Conservation (phyloP, 371 early-diverging fungal species). For the Mortierella sp. region DNA sequence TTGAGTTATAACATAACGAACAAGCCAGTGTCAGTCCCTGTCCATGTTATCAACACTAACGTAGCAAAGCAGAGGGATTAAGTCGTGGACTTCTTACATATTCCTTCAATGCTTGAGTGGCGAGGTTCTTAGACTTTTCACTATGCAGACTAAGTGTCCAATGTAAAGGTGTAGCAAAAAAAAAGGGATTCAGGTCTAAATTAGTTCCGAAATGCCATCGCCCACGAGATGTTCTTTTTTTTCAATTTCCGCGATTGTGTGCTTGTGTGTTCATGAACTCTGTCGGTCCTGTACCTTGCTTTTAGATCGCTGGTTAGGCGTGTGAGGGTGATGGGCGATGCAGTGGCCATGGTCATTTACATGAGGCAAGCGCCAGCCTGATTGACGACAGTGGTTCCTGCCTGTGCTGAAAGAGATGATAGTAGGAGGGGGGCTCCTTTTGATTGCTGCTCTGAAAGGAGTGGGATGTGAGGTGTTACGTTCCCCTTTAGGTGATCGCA, state of each 20-base stretch:
- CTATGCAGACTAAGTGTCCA: conserved; percentile 24
- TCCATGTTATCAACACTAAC: not conserved
- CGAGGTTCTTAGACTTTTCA: conserved; percentile 30
- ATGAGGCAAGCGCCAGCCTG: not conserved
- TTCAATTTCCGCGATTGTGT: conserved; percentile 4
- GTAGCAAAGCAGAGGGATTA: not conserved
- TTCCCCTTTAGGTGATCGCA: not conserved
- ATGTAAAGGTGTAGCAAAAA: not conserved
- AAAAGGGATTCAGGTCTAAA: not conserved
- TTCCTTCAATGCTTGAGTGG: conserved; percentile 38
- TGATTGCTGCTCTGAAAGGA: not conserved
- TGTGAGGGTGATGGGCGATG: conserved; percentile 38
- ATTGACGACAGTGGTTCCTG: not conserved
- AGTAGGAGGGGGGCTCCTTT: not conserved
- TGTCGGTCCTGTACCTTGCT: conserved; percentile 31
- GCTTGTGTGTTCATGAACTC: not conserved
- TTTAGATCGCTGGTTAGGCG: conserved; percentile 50
- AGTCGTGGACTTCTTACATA: conserved; percentile 36
- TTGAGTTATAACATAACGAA: not conserved
- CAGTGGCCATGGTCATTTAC: conserved; percentile 35
- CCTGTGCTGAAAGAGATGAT: not conserved
- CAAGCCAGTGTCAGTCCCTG: not conserved
- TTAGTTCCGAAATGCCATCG: conserved; percentile 1
- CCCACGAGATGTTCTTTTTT: not conserved
- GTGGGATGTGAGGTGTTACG: too few relatives aligned